Base-by-base conservation (phyloP, 129 eudicot species). In the Lactuca sativa region DNA sequence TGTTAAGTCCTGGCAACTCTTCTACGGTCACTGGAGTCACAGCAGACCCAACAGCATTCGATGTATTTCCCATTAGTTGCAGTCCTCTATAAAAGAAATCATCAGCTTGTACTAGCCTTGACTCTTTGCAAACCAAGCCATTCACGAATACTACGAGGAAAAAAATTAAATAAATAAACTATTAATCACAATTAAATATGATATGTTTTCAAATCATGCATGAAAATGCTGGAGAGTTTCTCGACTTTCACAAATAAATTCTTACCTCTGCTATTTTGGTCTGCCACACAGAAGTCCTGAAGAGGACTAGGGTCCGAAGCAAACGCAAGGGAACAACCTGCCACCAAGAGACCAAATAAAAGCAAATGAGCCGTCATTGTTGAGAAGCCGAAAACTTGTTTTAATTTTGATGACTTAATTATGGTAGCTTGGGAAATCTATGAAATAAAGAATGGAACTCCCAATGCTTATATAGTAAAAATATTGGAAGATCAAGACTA, bases 81-180 rank as follows among this genome's bases (percentile, higher is more conserved):
- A 77, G 76, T 2, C 81, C 76, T 10, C 71, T 30, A 64, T 56
- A 77, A 41, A 17, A 54, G 76, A 77, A 77, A 53, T 77, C 76
- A 0, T 37, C 7, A 0, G 75, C 33, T 47, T 54, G 85, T 15
- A 71, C 76, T 47, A 32, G 49, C 11, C 9, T 48, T 0, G 76
- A 4, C 32, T 71, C 59, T 52, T 71, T 71, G 60, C 76, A 71
- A 4, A 53, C 51, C 32, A 15, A 21, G 4, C 76, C 68, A 12
- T 71, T 71, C 37, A 71, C 76, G 4, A 71, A 43, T 4, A 59
- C 76, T 71, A 34, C 4, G 0, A 36, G 5, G 5, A 1, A 57
- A n/a, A n/a, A n/a, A n/a, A n/a, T n/a, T n/a, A 69, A 31, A 12
- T 12, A 66, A 25, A 7, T 44, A 6, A 14, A 32, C 41, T 31